Evolutionary conservation across 306 rosid genomes (phyloP), one percentile per base, ranked within the genome.

Genomic region (Leucaena leucocephala): DNA sequence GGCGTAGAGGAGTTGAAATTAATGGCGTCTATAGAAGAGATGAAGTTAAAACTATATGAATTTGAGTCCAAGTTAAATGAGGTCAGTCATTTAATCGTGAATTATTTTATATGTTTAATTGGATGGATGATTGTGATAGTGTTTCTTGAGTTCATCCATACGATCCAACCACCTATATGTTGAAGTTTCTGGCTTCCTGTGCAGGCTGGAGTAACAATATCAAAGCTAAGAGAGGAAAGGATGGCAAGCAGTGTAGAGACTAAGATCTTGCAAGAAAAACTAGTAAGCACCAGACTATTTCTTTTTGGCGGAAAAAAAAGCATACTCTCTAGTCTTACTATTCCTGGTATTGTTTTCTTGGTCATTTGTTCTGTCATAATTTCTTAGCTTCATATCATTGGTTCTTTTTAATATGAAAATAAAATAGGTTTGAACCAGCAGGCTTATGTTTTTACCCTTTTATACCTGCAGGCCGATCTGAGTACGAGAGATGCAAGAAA

Each of bases 31-130:
- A 78, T 96, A 52, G 90, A 89, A 80, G 94, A 88, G 87, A 87
- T 96, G 89, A 96, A 96, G 74, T 83, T 81, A 27, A 91, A 91
- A 87, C 83, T 91, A 19, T 83, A 81, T 74, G 85, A 87, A 82
- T 81, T 96, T 79, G 96, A 91, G 84, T 79, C 87, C 72, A 91
- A 96, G 87, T 89, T 96, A 50, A 84, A 85, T 48, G 91, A 93
- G 99, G 99, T 96, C 66, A 65, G 90, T 80, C 81, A 50, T 77
- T 74, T 17, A 75, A 42, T 67, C 79, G 13, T 68, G 66, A 52
- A 68, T 22, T 44, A 62, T 40, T 66, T 58, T 35, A 68, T 74
- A 50, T 80, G 61, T 76, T 75, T 49, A 68, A 65, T 61, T 61
- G 55, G 73, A 57, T 40, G 12, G 44, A 49, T 77, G 69, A 13